Base-by-base conservation (phyloP, 1,284 basidiomycete genomes). In the Grifola frondosa region DNA sequence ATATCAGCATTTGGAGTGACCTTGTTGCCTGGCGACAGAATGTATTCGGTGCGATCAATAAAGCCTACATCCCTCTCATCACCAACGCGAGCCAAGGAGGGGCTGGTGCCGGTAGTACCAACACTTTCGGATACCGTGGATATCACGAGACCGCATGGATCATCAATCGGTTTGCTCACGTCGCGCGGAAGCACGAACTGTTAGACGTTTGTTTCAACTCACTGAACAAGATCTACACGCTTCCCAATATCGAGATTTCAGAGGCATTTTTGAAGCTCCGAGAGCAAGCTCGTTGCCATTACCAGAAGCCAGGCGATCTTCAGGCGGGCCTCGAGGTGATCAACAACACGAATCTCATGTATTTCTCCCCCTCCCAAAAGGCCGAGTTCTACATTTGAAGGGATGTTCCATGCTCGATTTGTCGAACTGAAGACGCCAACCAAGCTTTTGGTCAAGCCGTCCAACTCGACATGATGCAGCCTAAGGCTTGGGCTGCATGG, bases 91-190 rank as follows among this genome's bases (percentile, higher is more conserved):
- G 61, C 26, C 80, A 80, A 56, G 67, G 69, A 15, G 73, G 73
- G 20, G 63, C 73, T 21, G 69, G 68, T 5, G 64, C 77, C 6
- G 78, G 73, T 32, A 88, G 78, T 49, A 69, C 80, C 30, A 91
- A 85, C 49, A 98, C 95, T 2, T 92, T 86, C 61, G 97, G 96
- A 5, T 99, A 94, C 67, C 81, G 97, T 42, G 97, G 97, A n/a
- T 99, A 93, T 65, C 97, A 99, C 63, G 97, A 99, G 74, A 99
- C 95, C 0, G 97, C 97, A 4, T 99, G 97, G 97, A 99, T 98
- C 65, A 98, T 99, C 74, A 99, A 99, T 65, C 87, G 97, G 8
- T 99, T 99, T 62, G 97, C 97, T n/a, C 97, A 99, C 64, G 94
- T 98, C 42, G 96, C 97, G 20, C 80, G 97, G 47, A 97, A 99